Evolutionary conservation across 768 basidiomycete species (phyloP).

Genomic region (Amanita pseudoporphyria): DNA sequence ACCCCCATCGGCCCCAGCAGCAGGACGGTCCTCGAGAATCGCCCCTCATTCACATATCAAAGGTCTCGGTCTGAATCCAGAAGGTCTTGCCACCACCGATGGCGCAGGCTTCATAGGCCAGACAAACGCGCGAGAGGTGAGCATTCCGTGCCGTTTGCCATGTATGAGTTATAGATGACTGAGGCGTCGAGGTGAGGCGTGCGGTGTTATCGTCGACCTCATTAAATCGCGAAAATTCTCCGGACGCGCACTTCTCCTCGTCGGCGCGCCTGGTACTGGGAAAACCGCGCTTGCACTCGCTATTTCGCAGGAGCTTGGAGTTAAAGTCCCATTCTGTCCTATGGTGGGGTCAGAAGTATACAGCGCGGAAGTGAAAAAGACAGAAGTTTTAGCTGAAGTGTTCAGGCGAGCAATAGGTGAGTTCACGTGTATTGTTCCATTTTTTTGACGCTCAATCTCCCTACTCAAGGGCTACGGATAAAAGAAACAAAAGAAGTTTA

Average conservation of each 20-base stretch:
- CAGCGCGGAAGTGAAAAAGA: conserved; percentile 96
- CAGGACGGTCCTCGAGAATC: conserved; percentile 66
- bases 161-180: conserved; percentile 2
- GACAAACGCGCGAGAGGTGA: conserved; percentile 80
- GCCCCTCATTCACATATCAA: conserved; percentile 96
- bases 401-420: conserved; percentile 93
- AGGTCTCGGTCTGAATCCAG: conserved; percentile 81
- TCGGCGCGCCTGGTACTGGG: conserved; percentile 94
- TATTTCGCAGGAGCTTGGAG: conserved; percentile 87
- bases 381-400: conserved; percentile 90
- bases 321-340: conserved; percentile 95
- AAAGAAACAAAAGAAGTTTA: conserved; percentile 99
- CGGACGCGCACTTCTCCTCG: conserved; percentile 84
- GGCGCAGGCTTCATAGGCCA: conserved; percentile 90
- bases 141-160: conserved; percentile 7
- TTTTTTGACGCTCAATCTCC: background rate
- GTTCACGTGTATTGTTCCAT: conserved; percentile 20
- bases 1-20: conserved; percentile 35
- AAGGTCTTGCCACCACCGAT: conserved; percentile 67
- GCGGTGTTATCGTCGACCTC: conserved; percentile 83
- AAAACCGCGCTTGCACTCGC: conserved; percentile 98
- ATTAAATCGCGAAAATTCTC: conserved; percentile 90
- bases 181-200: conserved; percentile 47
- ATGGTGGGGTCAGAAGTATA: conserved; percentile 99
- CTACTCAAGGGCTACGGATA: conserved; percentile 73